Evolutionary conservation across 2,329 filamentous ascomycete species (phyloP), one percentile per base, ranked within the genome.

Genomic region (Botryosphaeria dothidea): DNA sequence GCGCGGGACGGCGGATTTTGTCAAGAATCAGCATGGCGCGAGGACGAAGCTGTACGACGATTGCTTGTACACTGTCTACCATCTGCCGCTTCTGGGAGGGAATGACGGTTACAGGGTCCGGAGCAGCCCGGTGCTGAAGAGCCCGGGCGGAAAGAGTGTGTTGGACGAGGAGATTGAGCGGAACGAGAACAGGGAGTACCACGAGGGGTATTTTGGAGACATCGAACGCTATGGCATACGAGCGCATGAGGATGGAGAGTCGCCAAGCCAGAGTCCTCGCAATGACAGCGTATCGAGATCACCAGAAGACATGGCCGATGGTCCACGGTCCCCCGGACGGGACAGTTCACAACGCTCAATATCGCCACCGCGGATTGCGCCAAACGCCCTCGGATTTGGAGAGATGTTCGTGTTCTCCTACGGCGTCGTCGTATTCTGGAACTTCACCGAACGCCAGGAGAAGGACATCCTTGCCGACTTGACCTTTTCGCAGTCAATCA

Each of bases 321-420:
- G n/a, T 8, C 62, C 62, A 29, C n/a, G 29, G 13, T 66, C 65
- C n/a, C 65, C 61, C 8, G 45, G 61, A 5, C 43, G 51, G 9
- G 52, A 65, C 34, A n/a, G 46, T n/a, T 62, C 64, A 21, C 57
- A 49, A 8, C 64, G 64, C 27, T 66, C 64, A 13, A 62, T 66
- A 27, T 65, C 49, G 36, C 84, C 73, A 79, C 72, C 73, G 8
- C 84, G 86, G 29, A 84, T 92, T 25, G 86, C 86, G 0, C 86
- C 90, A 5, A 88, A 92, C 73, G 87, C 89, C 38, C 89, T 94
- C 72, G 85, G 89, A 64, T 92, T 96, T 74, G 94, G 92, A 46
- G 95, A 99, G 79, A 92, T 98, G 87, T 98, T 97, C 75, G 90
- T 99, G 71, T 98, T 96, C 77, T 94, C 92, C 17, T 99, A 99